A percentile compares a stretch with the other conserved stretches of the same genome.
phyloP scores from a whole-genome alignment of 2,329 filamentous ascomycete species.

The Emericellopsis cladophorae region DNA sequence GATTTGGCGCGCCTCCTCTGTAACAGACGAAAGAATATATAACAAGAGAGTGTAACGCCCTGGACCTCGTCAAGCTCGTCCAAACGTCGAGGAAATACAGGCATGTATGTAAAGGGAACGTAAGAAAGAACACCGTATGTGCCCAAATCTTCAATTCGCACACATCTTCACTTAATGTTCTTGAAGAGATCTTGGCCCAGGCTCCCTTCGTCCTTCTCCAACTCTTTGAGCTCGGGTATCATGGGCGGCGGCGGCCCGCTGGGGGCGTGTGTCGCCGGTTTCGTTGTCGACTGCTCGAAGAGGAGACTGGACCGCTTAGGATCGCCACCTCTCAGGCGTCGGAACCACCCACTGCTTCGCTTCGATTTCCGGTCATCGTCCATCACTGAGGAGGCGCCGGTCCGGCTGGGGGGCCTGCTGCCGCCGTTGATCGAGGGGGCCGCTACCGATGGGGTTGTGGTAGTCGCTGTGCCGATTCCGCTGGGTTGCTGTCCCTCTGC shows the following conservation, averaged over 20 bases:
- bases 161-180: constrained; percentile 35
- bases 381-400: constrained; percentile 27
- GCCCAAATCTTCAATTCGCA: not conserved
- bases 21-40: no score
- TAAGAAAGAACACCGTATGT: not conserved
- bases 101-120: no score
- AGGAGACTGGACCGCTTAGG: constrained; percentile 27
- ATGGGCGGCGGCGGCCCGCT: constrained; percentile 43
- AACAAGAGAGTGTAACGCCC: no score
- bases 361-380: constrained; percentile 42
- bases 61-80: no score
- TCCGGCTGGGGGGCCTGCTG: constrained; percentile 36
- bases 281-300: constrained; percentile 18
- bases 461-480: constrained; percentile 11
- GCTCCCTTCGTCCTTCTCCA: constrained; percentile 34
- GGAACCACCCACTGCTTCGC: constrained; percentile 47
- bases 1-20: no score
- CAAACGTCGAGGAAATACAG: not conserved
- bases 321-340: constrained; percentile 31
- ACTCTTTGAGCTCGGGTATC: constrained; percentile 44
- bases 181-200: constrained; percentile 43
- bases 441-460: constrained; percentile 2
- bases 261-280: constrained; percentile 15
- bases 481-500: constrained; percentile 30
- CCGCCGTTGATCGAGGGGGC: constrained; percentile 12